Evolutionary conservation across 1,284 basidiomycete genomes (phyloP).

Genomic region (Sanghuangporus baumii): DNA sequence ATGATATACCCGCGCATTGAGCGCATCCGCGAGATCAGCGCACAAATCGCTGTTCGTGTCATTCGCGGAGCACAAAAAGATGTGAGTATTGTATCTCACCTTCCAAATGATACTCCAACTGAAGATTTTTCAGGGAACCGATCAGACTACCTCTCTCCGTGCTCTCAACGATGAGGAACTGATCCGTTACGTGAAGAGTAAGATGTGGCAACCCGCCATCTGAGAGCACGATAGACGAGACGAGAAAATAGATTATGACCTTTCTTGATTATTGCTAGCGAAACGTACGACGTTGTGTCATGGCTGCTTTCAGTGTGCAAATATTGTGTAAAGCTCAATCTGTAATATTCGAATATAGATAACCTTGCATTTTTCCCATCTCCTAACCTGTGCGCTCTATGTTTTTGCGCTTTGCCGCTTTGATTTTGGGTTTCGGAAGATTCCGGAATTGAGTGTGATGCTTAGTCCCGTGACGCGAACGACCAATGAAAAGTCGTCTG

Average conservation of each 20-base stretch:
- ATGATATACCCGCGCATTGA: constrained; percentile 74
- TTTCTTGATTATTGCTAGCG: not conserved
- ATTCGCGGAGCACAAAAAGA: constrained; percentile 75
- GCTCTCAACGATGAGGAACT: constrained; percentile 52
- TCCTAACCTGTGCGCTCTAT: not conserved
- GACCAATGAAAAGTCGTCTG: not conserved
- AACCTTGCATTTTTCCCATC: not conserved
- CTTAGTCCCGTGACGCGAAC: not conserved
- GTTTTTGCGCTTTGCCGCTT: not conserved
- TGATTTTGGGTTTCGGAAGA: not conserved
- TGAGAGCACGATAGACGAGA: not conserved
- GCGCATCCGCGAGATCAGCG: constrained; percentile 82
- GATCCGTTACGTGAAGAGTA: constrained; percentile 45
- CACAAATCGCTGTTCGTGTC: constrained; percentile 65
- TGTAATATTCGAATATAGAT: not conserved
- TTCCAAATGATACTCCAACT: not conserved
- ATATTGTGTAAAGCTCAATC: not conserved
- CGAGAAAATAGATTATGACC: not conserved
- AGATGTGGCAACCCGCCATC: constrained; percentile 63
- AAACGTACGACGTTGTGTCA: not conserved
- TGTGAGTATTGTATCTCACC: constrained; percentile 33
- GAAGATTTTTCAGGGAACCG: constrained; percentile 43
- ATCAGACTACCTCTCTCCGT: constrained; percentile 50
- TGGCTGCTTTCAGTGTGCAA: not conserved
- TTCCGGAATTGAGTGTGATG: not conserved